A percentile compares a stretch with the other conserved stretches of the same genome.
Conservation (phyloP, 495 filamentous ascomycete genomes). For the Hypoxylon fragiforme region DNA sequence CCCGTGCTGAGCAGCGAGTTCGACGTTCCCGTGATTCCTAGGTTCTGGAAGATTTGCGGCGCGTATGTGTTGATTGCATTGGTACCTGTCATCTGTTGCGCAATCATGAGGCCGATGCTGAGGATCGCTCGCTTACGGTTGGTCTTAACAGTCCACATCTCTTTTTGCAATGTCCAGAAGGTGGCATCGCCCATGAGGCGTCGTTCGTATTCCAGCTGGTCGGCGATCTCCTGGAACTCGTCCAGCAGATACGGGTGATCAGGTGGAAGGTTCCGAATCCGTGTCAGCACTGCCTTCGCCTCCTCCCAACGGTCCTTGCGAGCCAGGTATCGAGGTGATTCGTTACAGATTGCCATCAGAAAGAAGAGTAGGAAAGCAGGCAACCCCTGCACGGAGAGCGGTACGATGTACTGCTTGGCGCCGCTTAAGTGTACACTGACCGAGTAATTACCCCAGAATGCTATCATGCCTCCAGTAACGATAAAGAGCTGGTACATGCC, state of each 20-base stretch:
- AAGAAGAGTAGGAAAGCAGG: conserved; percentile 62
- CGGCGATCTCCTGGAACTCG: conserved; percentile 67
- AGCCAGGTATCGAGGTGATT: conserved; percentile 73
- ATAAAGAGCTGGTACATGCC: conserved; percentile 73
- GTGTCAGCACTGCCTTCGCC: conserved; percentile 56
- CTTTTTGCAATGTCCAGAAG: conserved; percentile 67
- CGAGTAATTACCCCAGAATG: conserved; percentile 66
- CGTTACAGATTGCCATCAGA: conserved; percentile 63
- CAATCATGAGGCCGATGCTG: conserved; percentile 67
- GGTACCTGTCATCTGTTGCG: conserved; percentile 71
- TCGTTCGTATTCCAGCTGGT: conserved; percentile 72
- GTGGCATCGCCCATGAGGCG: conserved; percentile 61
- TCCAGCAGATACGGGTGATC: conserved; percentile 66
- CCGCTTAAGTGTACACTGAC: conserved; percentile 56
- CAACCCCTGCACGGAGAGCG: conserved; percentile 67
- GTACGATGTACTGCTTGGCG: conserved; percentile 64
- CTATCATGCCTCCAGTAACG: conserved; percentile 65
- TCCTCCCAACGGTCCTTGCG: conserved; percentile 71
- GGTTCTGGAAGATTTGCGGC: conserved; percentile 68
- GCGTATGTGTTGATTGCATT: conserved; percentile 72
- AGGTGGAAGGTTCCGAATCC: conserved; percentile 57
- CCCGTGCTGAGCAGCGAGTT: conserved; percentile 63
- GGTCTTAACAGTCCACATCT: conserved; percentile 70
- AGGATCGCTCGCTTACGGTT: conserved; percentile 66
- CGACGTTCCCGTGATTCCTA: conserved; percentile 57